Conservation (phyloP, 768 basidiomycete genomes). For the Sarcodon sp. region DNA sequence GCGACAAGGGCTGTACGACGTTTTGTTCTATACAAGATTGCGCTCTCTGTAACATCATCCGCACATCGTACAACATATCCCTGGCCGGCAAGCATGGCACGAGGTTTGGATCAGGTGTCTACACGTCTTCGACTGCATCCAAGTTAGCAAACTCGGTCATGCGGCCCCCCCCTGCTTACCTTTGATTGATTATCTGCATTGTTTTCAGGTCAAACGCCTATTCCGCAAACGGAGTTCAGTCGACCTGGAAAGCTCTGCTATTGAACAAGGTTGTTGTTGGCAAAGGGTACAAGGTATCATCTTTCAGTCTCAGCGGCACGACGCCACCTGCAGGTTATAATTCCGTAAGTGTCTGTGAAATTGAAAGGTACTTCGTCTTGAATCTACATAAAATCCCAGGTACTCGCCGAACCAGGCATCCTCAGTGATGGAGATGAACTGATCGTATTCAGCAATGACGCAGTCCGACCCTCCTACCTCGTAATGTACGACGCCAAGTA, state of each 20-base stretch:
- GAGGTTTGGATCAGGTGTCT: constrained; percentile 47
- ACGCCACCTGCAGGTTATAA: constrained; percentile 52
- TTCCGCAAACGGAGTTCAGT: constrained; percentile 33
- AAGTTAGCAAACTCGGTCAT: constrained; percentile 27
- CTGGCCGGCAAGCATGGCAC: constrained; percentile 49
- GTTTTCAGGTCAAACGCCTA: constrained; percentile 50
- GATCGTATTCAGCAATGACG: constrained; percentile 11
- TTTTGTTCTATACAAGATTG: constrained; percentile 46
- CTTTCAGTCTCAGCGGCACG: constrained; percentile 40
- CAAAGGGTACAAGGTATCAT: constrained; percentile 51
- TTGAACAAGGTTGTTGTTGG: constrained; percentile 69
- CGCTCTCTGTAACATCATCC: constrained; percentile 50
- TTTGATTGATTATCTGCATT: not conserved
- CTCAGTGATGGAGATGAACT: constrained; percentile 9
- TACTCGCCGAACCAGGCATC: not conserved
- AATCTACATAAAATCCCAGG: too few relatives aligned
- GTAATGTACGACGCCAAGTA: constrained; percentile 4
- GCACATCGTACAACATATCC: constrained; percentile 48
- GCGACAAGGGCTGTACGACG: constrained; percentile 41
- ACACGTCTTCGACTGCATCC: constrained; percentile 66
- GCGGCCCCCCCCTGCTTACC: not conserved
- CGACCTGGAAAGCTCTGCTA: constrained; percentile 43
- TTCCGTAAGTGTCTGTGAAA: constrained; percentile 38
- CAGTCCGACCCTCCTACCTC: constrained; percentile 9
- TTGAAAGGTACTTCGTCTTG: too few relatives aligned